These are phyloP conservation scores for Termitomyces sp. DNA, from an alignment of 768 basidiomycete genomes.

Conservation along the genomic window DNA sequence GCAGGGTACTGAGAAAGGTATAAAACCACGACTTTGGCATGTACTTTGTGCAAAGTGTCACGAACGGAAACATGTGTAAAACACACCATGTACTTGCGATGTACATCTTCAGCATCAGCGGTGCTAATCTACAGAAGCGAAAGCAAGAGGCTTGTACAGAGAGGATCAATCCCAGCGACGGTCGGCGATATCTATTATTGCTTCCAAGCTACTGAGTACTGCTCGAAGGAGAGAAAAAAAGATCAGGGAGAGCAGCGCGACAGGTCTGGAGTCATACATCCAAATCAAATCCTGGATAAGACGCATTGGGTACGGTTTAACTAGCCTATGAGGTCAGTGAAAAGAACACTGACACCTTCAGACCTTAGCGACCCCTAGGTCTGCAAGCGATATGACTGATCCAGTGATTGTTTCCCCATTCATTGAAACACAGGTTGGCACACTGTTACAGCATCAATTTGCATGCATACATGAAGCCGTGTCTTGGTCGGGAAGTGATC, in stretches of 20 bases:
- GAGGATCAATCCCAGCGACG: not conserved
- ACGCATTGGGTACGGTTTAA: too few species aligned
- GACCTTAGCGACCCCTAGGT: not conserved
- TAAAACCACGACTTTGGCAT: not conserved
- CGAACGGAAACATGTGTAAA: not conserved
- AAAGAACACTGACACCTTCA: not conserved
- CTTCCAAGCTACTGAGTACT: not conserved
- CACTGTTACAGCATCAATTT: not conserved
- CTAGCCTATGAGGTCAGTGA: not conserved
- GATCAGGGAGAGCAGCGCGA: not conserved
- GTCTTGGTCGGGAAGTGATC: not conserved
- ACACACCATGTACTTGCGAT: not conserved
- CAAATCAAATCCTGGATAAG: too few species aligned
- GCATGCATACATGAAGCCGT: not conserved
- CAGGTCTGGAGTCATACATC: not conserved
- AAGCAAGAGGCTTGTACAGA: not conserved
- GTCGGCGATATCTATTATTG: not conserved
- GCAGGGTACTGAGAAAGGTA: conserved; percentile 4
- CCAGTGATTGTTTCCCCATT: not conserved
- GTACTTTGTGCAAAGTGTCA: not conserved
- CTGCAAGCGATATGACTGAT: not conserved
- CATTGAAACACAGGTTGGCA: conserved; percentile 4
- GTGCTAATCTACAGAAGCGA: not conserved
- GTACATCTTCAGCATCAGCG: too few species aligned
- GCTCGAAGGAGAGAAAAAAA: too few species aligned